Percentiles rank a stretch among this genome's conserved stretches.
Conservation (phyloP, 805 yeast genomes). For the Pichia insulana region DNA sequence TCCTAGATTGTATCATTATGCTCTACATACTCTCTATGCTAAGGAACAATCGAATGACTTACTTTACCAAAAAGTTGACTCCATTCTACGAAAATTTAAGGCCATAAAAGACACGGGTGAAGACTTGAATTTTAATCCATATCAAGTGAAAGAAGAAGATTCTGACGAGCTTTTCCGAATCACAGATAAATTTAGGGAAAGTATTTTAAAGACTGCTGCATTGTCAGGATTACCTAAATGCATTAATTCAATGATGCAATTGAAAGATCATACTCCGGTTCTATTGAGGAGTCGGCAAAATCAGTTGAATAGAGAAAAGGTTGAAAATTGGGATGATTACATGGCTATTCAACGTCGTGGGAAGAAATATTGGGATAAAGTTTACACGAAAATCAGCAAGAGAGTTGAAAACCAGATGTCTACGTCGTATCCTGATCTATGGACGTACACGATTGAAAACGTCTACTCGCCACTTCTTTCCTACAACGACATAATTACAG, state of each 20-base stretch:
- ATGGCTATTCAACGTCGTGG: conserved; percentile 37
- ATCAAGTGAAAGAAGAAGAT: not conserved
- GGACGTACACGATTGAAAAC: conserved; percentile 60
- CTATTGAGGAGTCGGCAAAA: conserved; percentile 26
- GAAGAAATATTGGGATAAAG: conserved; percentile 55
- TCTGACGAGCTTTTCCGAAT: conserved; percentile 1
- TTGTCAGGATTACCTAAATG: conserved; percentile 78
- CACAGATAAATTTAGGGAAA: conserved; percentile 60
- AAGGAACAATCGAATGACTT: conserved; percentile 12
- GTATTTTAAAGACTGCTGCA: conserved; percentile 69
- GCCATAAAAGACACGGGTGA: conserved; percentile 15
- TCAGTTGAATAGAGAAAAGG: conserved; percentile 13
- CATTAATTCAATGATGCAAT: conserved; percentile 63
- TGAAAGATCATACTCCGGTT: conserved; percentile 58
- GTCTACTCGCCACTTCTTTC: conserved; percentile 77
- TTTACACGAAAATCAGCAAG: conserved; percentile 66
- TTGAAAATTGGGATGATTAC: conserved; percentile 13
- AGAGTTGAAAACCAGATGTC: conserved; percentile 62
- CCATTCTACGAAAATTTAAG: conserved; percentile 21
- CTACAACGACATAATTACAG: conserved; percentile 49
- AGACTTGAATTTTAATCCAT: conserved; percentile 13
- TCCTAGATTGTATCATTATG: conserved; percentile 66
- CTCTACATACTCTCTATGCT: conserved; percentile 29
- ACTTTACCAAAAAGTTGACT: conserved; percentile 11
- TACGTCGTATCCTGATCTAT: conserved; percentile 77